phyloP scores from a whole-genome alignment of 768 basidiomycete species.

The Russula sp. region DNA sequence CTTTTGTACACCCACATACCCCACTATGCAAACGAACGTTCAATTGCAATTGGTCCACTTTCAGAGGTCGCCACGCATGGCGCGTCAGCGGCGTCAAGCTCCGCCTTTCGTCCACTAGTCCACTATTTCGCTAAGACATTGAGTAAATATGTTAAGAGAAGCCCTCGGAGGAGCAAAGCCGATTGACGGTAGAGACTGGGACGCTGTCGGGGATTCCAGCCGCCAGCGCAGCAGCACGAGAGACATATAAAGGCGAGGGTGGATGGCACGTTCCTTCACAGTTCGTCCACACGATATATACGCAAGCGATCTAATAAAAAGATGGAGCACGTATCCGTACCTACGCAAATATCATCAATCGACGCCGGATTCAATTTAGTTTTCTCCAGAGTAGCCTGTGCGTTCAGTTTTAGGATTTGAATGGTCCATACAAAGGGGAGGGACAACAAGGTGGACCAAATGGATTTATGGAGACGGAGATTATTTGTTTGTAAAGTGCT shows the following conservation, averaged over 20 bases:
- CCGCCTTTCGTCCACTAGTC: no score
- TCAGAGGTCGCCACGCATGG: no score
- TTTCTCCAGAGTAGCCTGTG: slow-evolving; percentile 62
- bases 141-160: no score
- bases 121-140: no score
- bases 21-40: no score
- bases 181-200: slow-evolving; percentile 88
- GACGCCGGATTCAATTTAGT: slow-evolving; percentile 64
- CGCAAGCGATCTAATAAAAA: not conserved
- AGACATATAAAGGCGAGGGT: slow-evolving; percentile 76
- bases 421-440: no score
- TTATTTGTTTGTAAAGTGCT: no score
- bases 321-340: slow-evolving; percentile 41
- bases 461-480: no score
- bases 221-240: slow-evolving; percentile 81
- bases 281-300: not conserved
- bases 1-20: no score
- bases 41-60: no score
- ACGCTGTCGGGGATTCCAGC: slow-evolving; percentile 86
- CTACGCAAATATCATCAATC: slow-evolving; percentile 83
- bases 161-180: slow-evolving; percentile 93
- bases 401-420: not conserved
- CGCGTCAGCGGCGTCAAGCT: no score
- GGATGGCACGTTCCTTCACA: slow-evolving; percentile 74
- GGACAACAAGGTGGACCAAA: no score